These are phyloP conservation scores for Dendrobium nobile DNA, from an alignment of 106 monocot species.

Conservation along the genomic window DNA sequence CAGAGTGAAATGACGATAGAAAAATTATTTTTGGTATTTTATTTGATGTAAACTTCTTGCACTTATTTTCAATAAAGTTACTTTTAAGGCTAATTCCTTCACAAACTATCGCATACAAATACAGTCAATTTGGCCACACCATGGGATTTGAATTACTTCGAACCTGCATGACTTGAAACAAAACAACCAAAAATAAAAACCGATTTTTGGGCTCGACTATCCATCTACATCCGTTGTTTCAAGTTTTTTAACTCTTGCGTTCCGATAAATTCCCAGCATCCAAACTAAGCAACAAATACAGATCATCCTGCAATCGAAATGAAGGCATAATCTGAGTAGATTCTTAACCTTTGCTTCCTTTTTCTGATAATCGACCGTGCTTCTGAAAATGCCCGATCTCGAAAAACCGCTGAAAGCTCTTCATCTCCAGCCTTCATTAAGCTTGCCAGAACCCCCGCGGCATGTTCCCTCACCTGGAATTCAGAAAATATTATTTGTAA, in stretches of 20 bases:
- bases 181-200: no score
- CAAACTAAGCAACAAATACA: no score
- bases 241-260: no score
- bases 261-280: no score
- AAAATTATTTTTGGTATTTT: background rate
- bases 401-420: slow-evolving; percentile 58
- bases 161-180: background rate
- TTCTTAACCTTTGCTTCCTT: slow-evolving; percentile 50
- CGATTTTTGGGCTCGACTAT: no score
- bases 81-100: background rate
- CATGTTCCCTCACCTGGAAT: slow-evolving; percentile 80
- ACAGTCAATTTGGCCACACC: background rate
- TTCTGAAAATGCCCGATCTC: slow-evolving; percentile 52
- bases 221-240: no score
- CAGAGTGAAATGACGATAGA: background rate
- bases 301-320: no score
- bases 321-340: background rate
- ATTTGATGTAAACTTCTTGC: background rate
- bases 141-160: background rate
- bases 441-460: slow-evolving; percentile 86
- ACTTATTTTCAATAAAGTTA: background rate
- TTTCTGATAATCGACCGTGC: slow-evolving; percentile 49
- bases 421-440: slow-evolving; percentile 87
- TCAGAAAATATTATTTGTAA: background rate
- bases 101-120: background rate